Base-by-base conservation (phyloP, 176 grass and related monocot species). In the Melocanna baccifera region DNA sequence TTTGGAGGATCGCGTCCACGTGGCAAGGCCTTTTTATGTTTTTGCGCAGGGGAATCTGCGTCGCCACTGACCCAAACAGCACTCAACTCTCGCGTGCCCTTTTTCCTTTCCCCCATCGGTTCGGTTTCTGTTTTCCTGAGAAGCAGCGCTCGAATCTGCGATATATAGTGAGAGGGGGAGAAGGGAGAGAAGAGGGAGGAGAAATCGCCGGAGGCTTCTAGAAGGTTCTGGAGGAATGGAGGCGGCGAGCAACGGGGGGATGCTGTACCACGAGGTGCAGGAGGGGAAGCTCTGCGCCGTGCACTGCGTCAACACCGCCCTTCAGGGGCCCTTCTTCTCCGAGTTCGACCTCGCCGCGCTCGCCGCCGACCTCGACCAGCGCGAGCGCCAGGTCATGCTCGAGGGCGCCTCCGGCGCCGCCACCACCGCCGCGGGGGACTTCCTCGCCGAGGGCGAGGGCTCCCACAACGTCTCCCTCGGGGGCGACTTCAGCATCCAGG, bases 401-500 rank as follows among this genome's bases (percentile, higher is more conserved):
- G 80, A 97, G 64, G 91, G 84, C 23, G 40, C 48, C 5, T 5
- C 67, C 50, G 83, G 78, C 11, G 72, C 73, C 37, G 84, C 78
- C 42, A 64, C 69, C 47, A 18, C 29, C 4, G 87, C 85, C 11
- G 86, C 88, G 2, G 92, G 84, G 56, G 92, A 91, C 82, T 90
- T 98, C 85, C 61, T 92, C 62, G 65, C 62, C 58, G 67, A 94
- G 67, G 88, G 83, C 75, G 89, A 91, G 58, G 89, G 87, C 39
- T 98, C 96, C 41, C 93, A 98, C 80, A 98, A 98, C 82, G 96
- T 98, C 39, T 95, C 96, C 34, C 84, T 98, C 22, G 93, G 88
- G 4, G 96, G 96, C n/a, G 93, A 98, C 91, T 98, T 98, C 87
- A 98, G 96, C 87, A 98, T 98, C 39, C 96, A 98, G 96, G 96